These are phyloP conservation scores for Daedalea quercina DNA, from an alignment of 768 basidiomycete genomes.

Conservation along the genomic window DNA sequence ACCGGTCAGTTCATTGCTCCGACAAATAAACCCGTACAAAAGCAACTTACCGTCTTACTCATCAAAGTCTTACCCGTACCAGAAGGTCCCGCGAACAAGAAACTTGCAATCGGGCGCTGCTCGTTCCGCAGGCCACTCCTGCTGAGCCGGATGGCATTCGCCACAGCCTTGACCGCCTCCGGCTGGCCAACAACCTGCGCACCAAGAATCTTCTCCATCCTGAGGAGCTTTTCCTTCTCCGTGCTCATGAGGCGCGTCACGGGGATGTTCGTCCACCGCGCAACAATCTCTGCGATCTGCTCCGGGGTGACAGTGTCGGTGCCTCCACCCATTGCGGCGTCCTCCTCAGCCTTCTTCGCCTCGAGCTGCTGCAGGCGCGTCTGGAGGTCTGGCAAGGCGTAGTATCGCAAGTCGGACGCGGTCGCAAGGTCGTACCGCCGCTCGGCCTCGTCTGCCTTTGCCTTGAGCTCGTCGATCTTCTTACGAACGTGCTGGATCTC, in stretches of 20 bases:
- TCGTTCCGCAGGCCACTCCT: slow-evolving; percentile 91
- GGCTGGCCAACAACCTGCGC: slow-evolving; percentile 82
- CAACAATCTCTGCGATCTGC: slow-evolving; percentile 91
- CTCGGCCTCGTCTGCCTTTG: slow-evolving; percentile 92
- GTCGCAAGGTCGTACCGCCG: slow-evolving; percentile 71
- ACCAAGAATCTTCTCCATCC: slow-evolving; percentile 80
- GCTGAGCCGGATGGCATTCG: slow-evolving; percentile 89
- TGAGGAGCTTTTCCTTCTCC: slow-evolving; percentile 82
- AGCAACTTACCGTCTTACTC: slow-evolving; percentile 69
- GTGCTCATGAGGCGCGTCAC: slow-evolving; percentile 82
- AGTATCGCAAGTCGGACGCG: slow-evolving; percentile 86
- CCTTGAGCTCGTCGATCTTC: slow-evolving; percentile 85
- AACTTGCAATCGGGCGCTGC: slow-evolving; percentile 84
- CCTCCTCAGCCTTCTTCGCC: slow-evolving; percentile 64
- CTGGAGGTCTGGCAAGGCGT: slow-evolving; percentile 86
- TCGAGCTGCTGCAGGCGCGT: slow-evolving; percentile 63
- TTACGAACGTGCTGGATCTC: slow-evolving; percentile 70
- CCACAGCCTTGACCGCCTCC: slow-evolving; percentile 87
- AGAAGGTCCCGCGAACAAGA: slow-evolving; percentile 88
- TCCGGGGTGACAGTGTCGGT: slow-evolving; percentile 77
- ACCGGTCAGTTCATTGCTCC: slow-evolving; percentile 6
- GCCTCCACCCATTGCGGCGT: slow-evolving; percentile 46
- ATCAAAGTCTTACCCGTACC: slow-evolving; percentile 90
- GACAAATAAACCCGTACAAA: background rate
- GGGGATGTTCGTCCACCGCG: slow-evolving; percentile 89